These are phyloP conservation scores for Penicillium sp. DNA, from an alignment of 2,329 filamentous ascomycete species.

Conservation along the genomic window DNA sequence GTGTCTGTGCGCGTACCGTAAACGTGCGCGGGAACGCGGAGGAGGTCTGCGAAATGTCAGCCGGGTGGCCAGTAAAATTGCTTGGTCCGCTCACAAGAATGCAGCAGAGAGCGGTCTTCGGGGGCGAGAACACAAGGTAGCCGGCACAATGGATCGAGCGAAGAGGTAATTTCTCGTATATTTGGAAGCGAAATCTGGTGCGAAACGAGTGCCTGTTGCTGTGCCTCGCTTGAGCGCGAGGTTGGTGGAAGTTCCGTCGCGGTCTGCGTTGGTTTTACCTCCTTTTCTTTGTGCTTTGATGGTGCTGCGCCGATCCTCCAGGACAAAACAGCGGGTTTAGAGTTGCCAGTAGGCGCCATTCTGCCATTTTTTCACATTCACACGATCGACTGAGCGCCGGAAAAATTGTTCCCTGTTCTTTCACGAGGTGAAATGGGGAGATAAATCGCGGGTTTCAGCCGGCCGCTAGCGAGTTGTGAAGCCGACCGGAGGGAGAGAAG, in stretches of 20 bases:
- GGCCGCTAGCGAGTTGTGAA: background rate
- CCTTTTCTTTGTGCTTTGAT: background rate
- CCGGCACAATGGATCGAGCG: constrained; percentile 6
- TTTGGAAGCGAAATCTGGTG: background rate
- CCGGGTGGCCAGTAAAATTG: no score
- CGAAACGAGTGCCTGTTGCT: background rate
- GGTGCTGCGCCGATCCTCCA: constrained; percentile 2
- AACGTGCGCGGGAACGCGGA: background rate
- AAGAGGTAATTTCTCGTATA: constrained; percentile 2
- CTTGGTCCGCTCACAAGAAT: background rate
- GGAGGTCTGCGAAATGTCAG: background rate
- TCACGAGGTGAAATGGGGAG: background rate
- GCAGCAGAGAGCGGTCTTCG: background rate
- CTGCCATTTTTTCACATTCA: background rate
- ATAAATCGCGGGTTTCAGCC: background rate
- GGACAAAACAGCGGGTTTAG: background rate
- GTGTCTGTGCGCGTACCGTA: constrained; percentile 5
- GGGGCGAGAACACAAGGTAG: background rate
- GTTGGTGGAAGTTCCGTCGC: background rate
- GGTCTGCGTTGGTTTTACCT: background rate
- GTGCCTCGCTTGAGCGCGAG: background rate
- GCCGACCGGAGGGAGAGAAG: background rate
- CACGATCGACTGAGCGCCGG: background rate
- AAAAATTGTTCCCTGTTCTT: background rate
- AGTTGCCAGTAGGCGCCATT: background rate